A percentile compares a stretch with the other conserved stretches of the same genome.
These are phyloP conservation scores for Hebeloma cylindrosporum DNA, from an alignment of 768 basidiomycete genomes.

Conservation along the genomic window DNA sequence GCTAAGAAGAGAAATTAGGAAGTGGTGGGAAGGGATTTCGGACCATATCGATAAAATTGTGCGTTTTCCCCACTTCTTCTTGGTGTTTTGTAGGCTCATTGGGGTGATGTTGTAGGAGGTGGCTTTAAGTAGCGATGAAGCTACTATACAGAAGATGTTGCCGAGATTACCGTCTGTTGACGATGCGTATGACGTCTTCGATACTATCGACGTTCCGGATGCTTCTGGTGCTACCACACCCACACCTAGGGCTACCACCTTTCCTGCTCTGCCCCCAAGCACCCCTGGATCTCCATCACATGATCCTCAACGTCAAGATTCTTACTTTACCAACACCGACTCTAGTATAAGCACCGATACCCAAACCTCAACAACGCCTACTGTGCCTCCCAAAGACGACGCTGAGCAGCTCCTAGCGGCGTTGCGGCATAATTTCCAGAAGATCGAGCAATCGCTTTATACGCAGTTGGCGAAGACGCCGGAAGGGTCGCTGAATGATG, in stretches of 20 bases:
- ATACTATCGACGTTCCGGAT: constrained; percentile 2
- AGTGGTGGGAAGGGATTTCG: constrained; percentile 66
- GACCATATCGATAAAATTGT: constrained; percentile 64
- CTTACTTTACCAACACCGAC: constrained; percentile 14
- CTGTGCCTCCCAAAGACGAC: constrained; percentile 26
- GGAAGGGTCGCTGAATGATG: constrained; percentile 53
- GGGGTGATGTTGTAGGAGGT: constrained; percentile 41
- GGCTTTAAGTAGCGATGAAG: constrained; percentile 29
- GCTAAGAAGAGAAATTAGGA: constrained; percentile 59
- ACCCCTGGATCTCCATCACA: constrained; percentile 16
- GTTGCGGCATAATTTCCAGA: constrained; percentile 58
- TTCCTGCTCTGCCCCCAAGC: constrained; percentile 23
- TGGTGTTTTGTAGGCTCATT: not conserved
- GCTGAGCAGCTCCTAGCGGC: constrained; percentile 43
- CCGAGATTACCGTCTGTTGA: constrained; percentile 61
- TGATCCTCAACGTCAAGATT: not conserved
- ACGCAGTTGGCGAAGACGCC: constrained; percentile 50
- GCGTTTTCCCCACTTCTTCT: constrained; percentile 20
- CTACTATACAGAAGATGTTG: constrained; percentile 47
- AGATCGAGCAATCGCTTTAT: constrained; percentile 60
- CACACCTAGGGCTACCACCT: constrained; percentile 11
- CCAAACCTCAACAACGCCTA: constrained; percentile 14
- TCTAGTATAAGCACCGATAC: constrained; percentile 13
- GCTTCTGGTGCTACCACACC: constrained; percentile 17
- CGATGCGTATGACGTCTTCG: constrained; percentile 45